These are phyloP conservation scores for Kwoniella botswanensis DNA, from an alignment of 768 basidiomycete species.

Conservation along the genomic window DNA sequence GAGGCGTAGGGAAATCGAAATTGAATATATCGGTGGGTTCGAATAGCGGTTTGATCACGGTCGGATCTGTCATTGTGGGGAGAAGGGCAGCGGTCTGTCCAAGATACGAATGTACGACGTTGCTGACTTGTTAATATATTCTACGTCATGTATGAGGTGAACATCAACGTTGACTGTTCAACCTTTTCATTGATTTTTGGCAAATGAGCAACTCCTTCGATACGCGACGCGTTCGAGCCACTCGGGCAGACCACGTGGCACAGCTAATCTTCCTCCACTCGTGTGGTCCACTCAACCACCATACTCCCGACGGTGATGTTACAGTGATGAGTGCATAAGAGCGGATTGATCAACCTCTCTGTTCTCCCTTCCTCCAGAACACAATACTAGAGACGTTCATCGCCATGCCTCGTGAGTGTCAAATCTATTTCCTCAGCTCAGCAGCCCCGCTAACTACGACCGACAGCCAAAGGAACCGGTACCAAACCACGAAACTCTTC, in stretches of 20 bases:
- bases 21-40: conserved; percentile 36
- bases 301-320: no score
- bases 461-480: conserved; percentile 2
- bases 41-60: conserved; percentile 23
- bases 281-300: conserved; percentile 7
- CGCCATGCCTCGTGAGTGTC: neutral
- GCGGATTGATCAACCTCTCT: no score
- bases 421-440: neutral
- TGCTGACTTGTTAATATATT: no score
- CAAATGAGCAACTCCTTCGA: neutral
- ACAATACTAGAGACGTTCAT: no score
- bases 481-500: neutral
- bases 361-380: no score
- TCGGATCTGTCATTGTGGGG: conserved; percentile 15
- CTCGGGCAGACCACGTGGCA: no score
- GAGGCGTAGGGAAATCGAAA: conserved; percentile 22
- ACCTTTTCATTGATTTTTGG: conserved; percentile 2
- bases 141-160: conserved; percentile 7
- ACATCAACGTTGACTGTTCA: conserved; percentile 29
- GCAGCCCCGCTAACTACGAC: neutral
- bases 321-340: neutral
- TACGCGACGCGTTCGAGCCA: conserved; percentile 20
- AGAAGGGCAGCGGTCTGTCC: neutral
- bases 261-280: no score
- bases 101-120: no score